Evolutionary conservation across 2,329 filamentous ascomycete species (phyloP), one percentile per base, ranked within the genome.

Genomic region (Tolypocladium amazonense): DNA sequence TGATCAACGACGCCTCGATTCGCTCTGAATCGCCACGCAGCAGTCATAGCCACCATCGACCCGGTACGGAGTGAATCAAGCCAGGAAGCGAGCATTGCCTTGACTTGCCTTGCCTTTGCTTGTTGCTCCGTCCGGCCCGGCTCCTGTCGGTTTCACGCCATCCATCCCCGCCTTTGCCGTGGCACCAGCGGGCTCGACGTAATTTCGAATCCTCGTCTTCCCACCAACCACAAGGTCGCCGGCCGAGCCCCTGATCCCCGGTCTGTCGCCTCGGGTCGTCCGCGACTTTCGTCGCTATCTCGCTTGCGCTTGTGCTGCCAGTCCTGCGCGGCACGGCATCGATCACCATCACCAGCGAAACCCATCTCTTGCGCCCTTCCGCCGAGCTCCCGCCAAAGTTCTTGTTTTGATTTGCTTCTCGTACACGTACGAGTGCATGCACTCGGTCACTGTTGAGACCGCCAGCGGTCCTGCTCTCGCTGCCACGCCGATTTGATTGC

Each of bases 181-280:
- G 50, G 27, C 50, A 53, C 50, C 50, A 53, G 50, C 50, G n/a
- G 27, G 27, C 61, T 60, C 62, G 64, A 61, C 66, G 67, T 66
- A 69, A 69, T 69, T 69, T 69, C 66, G 58, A 62, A 61, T 61
- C 61, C 61, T 62, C 61, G 60, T 38, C 61, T 56, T 52, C 58
- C 59, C 59, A 58, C 61, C 47, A 50, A 50, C 47, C 47, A 50
- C 47, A 27, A 5, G 11, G 43, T 47, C 4, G 23, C 11, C 61
- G 59, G 56, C 61, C 57, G 61, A 59, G 53, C 59, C 52, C 50
- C 50, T 53, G 27, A 53, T 53, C 50, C 50, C 50, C 50, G 50
- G 20, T n/a, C n/a, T 53, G 25, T 37, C 45, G 50, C 50, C 50
- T 55, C 50, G 35, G 15, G 25, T 47, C 50, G 43, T 50, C 53